Conservation (phyloP, 345 rosid genomes). For the Crucihimalaya himalaica region DNA sequence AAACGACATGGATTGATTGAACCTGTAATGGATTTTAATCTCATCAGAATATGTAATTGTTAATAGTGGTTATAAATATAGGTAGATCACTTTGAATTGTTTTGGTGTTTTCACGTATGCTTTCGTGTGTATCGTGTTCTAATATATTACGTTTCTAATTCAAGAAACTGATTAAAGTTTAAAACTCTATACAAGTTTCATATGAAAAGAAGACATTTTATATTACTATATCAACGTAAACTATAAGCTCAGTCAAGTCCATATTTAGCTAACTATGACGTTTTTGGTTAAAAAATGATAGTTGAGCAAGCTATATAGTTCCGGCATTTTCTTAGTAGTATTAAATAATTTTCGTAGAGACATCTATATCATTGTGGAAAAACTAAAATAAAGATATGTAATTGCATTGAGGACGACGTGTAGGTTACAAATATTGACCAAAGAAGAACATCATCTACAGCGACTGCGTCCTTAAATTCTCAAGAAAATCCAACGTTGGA, state of each 20-base stretch:
- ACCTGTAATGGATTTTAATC: not conserved
- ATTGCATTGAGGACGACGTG: slow-evolving; percentile 37
- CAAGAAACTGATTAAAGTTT: not conserved
- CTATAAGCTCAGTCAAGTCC: slow-evolving; percentile 13
- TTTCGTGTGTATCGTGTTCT: not conserved
- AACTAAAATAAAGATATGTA: not conserved
- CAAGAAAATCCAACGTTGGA: slow-evolving; percentile 26
- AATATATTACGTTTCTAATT: not conserved
- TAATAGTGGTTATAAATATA: not conserved
- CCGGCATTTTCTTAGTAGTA: slow-evolving; percentile 1
- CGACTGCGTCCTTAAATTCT: slow-evolving; percentile 31
- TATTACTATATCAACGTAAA: not conserved
- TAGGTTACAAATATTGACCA: slow-evolving; percentile 36
- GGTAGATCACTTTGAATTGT: not conserved
- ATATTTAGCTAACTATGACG: not conserved
- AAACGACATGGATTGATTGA: not conserved
- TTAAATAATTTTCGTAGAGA: not conserved
- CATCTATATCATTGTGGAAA: slow-evolving; percentile 16
- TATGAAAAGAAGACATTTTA: not conserved
- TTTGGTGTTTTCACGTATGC: not conserved
- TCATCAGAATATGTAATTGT: not conserved
- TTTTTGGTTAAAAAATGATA: slow-evolving; percentile 10
- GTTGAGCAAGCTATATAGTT: not conserved
- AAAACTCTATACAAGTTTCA: not conserved
- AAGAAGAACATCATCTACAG: slow-evolving; percentile 30